Base-by-base conservation (phyloP, 2,329 filamentous ascomycete genomes). In the Penicillium sp. region DNA sequence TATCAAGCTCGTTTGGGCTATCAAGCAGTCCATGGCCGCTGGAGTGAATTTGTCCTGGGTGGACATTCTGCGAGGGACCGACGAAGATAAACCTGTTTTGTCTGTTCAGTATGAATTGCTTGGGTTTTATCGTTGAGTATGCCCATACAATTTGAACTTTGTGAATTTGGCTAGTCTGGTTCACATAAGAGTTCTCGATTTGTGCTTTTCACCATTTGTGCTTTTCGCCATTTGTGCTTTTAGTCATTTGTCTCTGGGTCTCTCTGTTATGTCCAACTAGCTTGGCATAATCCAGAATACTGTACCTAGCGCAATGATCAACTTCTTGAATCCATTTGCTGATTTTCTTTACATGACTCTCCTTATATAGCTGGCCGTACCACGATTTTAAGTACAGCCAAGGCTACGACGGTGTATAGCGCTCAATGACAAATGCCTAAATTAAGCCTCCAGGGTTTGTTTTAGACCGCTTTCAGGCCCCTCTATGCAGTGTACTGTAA, bases 41-140 rank as follows among this genome's bases (percentile, higher is more conserved):
- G 23, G 4, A 2, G 23, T 23, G 23, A 23, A 23, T 23, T 23
- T 23, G 2, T 23, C 23, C 4, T 45, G 42, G 42, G 25, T 45
- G 15, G 25, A 12, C 0, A 7, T 45, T 4, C 3, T 45, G 25
- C 17, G 12, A 29, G 17, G 15, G 25, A 2, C 5, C 9, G 15
- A 6, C 0, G 6, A 0, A 7, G 3, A 3, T 1, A 2, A 1
- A 35, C 0, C 6, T 4, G 1, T 5, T 19, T 29, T 45, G 25
- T 19, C 17, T 1, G 2, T 1, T 27, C 2, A n/a, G 2, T 27
- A 29, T 45, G 15, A 29, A 27, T 4, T 1, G 15, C 9, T 27
- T 27, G 23, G 23, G 0, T 27, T 43, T 12, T 27, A 21, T 27
- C 2, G 0, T 13, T 41, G 21, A 12, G 13, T 13, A 15, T 41